Evolutionary conservation across 2,329 filamentous ascomycete genomes (phyloP), one percentile per base, ranked within the genome.

Genomic region (Seiridium cupressi): DNA sequence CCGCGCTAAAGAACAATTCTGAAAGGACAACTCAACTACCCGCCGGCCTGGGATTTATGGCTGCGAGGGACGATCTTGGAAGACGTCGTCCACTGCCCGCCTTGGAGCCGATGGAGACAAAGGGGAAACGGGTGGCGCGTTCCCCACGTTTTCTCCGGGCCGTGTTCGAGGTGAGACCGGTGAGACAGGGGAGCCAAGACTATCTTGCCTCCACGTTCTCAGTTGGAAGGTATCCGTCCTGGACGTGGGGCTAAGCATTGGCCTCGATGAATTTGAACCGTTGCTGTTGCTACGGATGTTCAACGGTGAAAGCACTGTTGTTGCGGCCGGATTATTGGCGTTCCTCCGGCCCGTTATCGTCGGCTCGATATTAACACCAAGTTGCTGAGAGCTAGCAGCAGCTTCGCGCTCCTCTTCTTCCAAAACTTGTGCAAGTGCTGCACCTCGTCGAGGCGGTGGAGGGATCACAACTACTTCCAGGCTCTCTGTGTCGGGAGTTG

Each of bases 381-480:
- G 55, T 4, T 13, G 38, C 31, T 26, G 40, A 7, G 56, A 32
- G 26, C 18, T 49, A 11, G 32, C 34, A 18, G 18, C n/a, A 42
- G 56, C 36, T 42, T 51, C 38, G 46, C 26, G 44, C 18, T 51
- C 78, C 60, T 85, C 82, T 61, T 87, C 84, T 61, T 86, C 83
- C 2, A 86, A 71, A 6, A 87, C 76, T 58, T 82, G 79, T n/a
- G 81, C 80, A 3, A 88, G 70, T 51, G 84, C 82, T 0, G 81
- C 79, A 4, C 85, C 84, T 60, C 79, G 76, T n/a, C 86, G 79
- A 42, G 81, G 79, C 18, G 86, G 86, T 1, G 86, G 85, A 3
- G 86, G 86, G 11, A 89, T 87, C 6, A 87, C 80, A 18, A 79
- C 85, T 1, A 86, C 80, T 1, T 85, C 84, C 18, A 89, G 73